Conservation (phyloP, 768 basidiomycete genomes). For the Floccularia luteovirens region DNA sequence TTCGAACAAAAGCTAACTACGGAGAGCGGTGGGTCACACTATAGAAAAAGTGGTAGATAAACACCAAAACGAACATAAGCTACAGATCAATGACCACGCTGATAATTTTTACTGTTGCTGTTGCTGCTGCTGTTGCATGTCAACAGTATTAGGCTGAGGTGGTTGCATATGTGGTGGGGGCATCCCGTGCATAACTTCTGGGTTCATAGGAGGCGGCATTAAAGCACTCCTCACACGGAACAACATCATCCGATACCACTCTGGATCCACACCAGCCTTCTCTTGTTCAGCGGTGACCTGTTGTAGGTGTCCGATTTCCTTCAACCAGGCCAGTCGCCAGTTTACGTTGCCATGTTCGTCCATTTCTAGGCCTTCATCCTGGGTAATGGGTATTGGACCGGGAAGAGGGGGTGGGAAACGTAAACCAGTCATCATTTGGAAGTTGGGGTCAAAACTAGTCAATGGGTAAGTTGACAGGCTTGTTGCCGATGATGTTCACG, state of each 20-base stretch:
- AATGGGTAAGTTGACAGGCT: conserved; percentile 7
- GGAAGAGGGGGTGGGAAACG: conserved; percentile 50
- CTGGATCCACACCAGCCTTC: conserved; percentile 71
- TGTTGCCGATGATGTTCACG: not conserved
- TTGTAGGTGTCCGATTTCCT: conserved; percentile 70
- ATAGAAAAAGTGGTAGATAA: not conserved
- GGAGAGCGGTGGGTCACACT: no score
- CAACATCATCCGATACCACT: conserved; percentile 86
- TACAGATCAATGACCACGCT: not conserved
- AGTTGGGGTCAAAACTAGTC: conserved; percentile 66
- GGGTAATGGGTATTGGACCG: conserved; percentile 48
- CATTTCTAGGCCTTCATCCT: conserved; percentile 60
- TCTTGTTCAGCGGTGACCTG: conserved; percentile 78
- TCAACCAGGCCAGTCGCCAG: conserved; percentile 76
- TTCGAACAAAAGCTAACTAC: no score
- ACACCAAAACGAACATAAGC: not conserved
- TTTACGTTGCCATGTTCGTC: conserved; percentile 77
- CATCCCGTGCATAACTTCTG: conserved; percentile 42
- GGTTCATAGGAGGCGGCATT: conserved; percentile 50
- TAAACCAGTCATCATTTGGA: conserved; percentile 61
- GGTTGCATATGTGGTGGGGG: conserved; percentile 30
- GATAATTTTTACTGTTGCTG: conserved; percentile 11
- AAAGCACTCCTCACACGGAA: conserved; percentile 69
- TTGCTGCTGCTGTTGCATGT: conserved; percentile 28
- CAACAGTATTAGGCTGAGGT: conserved; percentile 27